Evolutionary conservation across 495 filamentous ascomycete genomes (phyloP), one percentile per base, ranked within the genome.

Genomic region (Venustampulla echinocandica): DNA sequence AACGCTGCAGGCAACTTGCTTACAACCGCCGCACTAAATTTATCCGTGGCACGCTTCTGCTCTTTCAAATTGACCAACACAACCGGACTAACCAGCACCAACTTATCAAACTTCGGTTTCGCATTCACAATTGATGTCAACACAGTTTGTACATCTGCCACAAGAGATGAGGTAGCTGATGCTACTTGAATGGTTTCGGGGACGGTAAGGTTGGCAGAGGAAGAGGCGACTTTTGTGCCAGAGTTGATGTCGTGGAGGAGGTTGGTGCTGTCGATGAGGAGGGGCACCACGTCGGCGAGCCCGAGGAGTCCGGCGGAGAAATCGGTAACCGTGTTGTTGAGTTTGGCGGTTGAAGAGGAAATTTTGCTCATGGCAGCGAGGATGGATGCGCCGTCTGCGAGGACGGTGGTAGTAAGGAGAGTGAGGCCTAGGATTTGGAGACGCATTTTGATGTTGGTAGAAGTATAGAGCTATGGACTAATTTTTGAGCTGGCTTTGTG

Each of bases 91-190:
- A 67, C 50, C 4, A 58, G 10, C n/a, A 54, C 13, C 19, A 63
- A 44, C 36, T 47, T 55, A 39, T 63, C 60, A 38, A 69, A 69
- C 42, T 61, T 59, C 19, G 38, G 50, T 51, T 64, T 64, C n/a
- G 53, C 44, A 15, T 18, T 38, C 11, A 64, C 49, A 22, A 67
- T 45, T 6, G 50, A 52, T 13, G 50, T 38, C 13, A 69, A 40
- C 10, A 58, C 58, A 20, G 36, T 42, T 41, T 60, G 55, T 47
- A 66, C 59, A 22, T 22, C 40, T 2, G 22, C 30, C 19, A 50
- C 47, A 3, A 69, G 61, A 0, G n/a, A 30, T 13, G 46, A 14
- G 2, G 56, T 61, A 9, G 53, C 46, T 6, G 27, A 5, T 20
- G 63, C 66, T 1, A 69, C 49, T 33, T 11, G 32, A 23, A 69